Conservation (phyloP, 306 rosid species). For the Benincasa hispida region DNA sequence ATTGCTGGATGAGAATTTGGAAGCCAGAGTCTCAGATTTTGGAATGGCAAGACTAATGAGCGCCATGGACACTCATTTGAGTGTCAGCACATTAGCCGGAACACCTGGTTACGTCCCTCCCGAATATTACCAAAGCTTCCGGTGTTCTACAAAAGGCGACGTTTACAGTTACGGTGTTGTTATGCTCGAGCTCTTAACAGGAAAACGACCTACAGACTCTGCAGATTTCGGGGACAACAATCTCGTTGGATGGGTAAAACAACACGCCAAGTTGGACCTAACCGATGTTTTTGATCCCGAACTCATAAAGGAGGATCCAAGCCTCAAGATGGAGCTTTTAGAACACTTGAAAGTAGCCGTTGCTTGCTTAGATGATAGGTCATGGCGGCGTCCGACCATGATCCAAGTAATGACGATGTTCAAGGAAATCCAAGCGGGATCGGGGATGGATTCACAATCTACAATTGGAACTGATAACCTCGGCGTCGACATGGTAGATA, state of each 20-base stretch:
- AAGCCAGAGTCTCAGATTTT: slow-evolving; percentile 93
- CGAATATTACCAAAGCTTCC: slow-evolving; percentile 90
- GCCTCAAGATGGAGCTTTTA: slow-evolving; percentile 65
- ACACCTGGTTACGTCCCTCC: slow-evolving; percentile 98
- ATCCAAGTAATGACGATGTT: slow-evolving; percentile 85
- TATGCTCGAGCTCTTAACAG: slow-evolving; percentile 76
- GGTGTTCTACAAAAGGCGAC: slow-evolving; percentile 85
- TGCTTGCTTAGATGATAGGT: slow-evolving; percentile 83
- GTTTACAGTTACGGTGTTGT: slow-evolving; percentile 95
- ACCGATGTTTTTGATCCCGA: slow-evolving; percentile 72
- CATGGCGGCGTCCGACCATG: slow-evolving; percentile 74
- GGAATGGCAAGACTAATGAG: slow-evolving; percentile 98
- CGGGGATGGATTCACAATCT: slow-evolving; percentile 76
- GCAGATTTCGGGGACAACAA: slow-evolving; percentile 91
- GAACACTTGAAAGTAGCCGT: slow-evolving; percentile 77
- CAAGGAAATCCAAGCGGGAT: slow-evolving; percentile 87
- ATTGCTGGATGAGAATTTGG: slow-evolving; percentile 69
- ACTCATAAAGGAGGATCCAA: slow-evolving; percentile 78
- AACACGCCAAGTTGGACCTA: slow-evolving; percentile 66
- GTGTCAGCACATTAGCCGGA: slow-evolving; percentile 93
- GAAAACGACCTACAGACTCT: slow-evolving; percentile 81
- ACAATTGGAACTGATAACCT: slow-evolving; percentile 57
- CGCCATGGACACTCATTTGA: slow-evolving; percentile 93
- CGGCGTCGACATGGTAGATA: slow-evolving; percentile 57
- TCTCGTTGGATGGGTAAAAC: slow-evolving; percentile 98